Base-by-base conservation (phyloP, 768 basidiomycete species). In the Tephrocybe rancida region DNA sequence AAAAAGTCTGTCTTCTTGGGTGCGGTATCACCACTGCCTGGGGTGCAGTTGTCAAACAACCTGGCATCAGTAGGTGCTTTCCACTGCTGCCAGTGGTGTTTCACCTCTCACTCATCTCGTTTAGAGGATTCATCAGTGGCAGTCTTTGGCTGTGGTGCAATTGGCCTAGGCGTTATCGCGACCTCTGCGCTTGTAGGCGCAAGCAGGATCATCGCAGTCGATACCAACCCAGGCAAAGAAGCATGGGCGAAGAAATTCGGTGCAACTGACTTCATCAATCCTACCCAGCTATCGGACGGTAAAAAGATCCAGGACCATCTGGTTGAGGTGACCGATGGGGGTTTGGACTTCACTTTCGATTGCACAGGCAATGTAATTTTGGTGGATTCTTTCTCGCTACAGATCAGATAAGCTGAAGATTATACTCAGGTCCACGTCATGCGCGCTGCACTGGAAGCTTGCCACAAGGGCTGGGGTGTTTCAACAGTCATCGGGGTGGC, bases 381-480 rank as follows among this genome's bases (percentile, higher is more conserved):
- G 25, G 14, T 27, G 43, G 5, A n/a, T 9, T 19, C 43, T 32
- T 18, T 46, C 10, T 22, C 16, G 10, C 42, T 29, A 19, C 21
- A 18, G n/a, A n/a, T n/a, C 52, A 8, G 49, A 21, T 4, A 3
- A 8, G 19, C 30, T 52, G 30, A 42, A 42, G 25, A 26, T 26
- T 21, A 22, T 16, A 10, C 34, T 5, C 53, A 90, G 88, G 90
- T 94, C 9, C 76, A 93, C 25, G 94, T 96, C 58, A 98, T 97
- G 95, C 85, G 95, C 56, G 77, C 87, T 44, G 97, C 97, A 22
- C 83, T 99, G 43, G 97, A 99, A 74, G 91, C 95, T n/a, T 98
- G 95, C 71, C 97, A 99, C 73, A 98, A 98, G 69, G 97, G 97
- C 13, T 99, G 97, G 97, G 97, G 97, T 61, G 88, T 98, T 38